phyloP scores from a whole-genome alignment of 805 yeast species.

The Barnettozyma populi region DNA sequence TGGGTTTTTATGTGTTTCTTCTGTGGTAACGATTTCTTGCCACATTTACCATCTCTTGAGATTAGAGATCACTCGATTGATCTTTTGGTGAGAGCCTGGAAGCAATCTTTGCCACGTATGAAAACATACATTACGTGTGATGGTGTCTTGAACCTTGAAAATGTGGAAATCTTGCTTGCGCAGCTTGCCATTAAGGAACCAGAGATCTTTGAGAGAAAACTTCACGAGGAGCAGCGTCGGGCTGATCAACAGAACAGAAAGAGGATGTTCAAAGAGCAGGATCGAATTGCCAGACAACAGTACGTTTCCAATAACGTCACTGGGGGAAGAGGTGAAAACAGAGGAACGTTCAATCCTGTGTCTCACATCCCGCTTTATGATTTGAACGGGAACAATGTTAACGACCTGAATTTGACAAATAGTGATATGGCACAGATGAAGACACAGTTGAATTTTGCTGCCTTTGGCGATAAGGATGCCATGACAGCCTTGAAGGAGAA shows the following conservation, averaged over 20 bases:
- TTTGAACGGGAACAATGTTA: constrained; percentile 68
- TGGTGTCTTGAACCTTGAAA: constrained; percentile 69
- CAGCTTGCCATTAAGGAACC: constrained; percentile 71
- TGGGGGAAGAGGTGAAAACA: constrained; percentile 56
- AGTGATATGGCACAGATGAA: constrained; percentile 64
- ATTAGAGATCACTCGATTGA: constrained; percentile 95
- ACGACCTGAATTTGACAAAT: constrained; percentile 59
- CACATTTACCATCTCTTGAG: constrained; percentile 90
- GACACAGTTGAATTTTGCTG: constrained; percentile 60
- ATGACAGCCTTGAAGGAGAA: constrained; percentile 2
- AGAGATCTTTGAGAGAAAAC: constrained; percentile 65
- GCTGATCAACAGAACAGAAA: constrained; percentile 61
- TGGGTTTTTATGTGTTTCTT: constrained; percentile 99
- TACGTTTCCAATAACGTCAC: constrained; percentile 45
- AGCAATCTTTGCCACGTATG: constrained; percentile 56
- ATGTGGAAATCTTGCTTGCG: constrained; percentile 66
- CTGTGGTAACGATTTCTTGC: constrained; percentile 97
- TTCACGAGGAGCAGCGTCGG: constrained; percentile 63
- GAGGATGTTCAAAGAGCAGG: constrained; percentile 42
- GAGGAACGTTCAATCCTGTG: constrained; percentile 65
- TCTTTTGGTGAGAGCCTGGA: constrained; percentile 77
- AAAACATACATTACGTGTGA: constrained; percentile 84
- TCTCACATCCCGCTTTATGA: constrained; percentile 73
- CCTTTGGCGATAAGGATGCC: constrained; percentile 46
- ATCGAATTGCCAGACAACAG: constrained; percentile 38